Percentiles rank a stretch among this genome's conserved stretches.
phyloP scores from a whole-genome alignment of 371 early-diverging fungal species.

The Haplosporangium sp. region DNA sequence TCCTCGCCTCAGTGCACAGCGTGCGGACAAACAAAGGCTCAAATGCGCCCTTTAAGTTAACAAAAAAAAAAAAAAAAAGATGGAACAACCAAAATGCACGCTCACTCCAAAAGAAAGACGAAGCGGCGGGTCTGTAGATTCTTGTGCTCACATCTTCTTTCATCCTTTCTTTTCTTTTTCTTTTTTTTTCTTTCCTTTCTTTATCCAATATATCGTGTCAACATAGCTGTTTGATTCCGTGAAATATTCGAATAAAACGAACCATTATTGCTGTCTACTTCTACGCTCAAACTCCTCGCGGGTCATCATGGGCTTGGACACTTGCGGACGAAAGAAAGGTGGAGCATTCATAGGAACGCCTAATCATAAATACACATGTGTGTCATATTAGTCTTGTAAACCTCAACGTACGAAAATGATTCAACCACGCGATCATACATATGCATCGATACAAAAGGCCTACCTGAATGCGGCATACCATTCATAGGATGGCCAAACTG shows the following conservation, averaged over 20 bases:
- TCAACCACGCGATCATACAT: no score
- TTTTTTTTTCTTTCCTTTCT: background rate
- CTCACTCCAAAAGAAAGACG: no score
- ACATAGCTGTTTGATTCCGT: no score
- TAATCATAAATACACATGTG: background rate
- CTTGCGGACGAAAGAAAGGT: constrained; percentile 50
- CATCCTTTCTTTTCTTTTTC: background rate
- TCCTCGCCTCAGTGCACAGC: background rate
- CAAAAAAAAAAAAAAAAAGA: background rate
- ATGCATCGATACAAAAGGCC: constrained; percentile 1
- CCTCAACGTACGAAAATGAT: no score
- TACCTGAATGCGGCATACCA: constrained; percentile 46
- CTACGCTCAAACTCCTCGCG: constrained; percentile 53
- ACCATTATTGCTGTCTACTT: constrained; percentile 50
- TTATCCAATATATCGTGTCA: no score
- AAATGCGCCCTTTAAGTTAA: background rate
- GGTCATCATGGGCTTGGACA: constrained; percentile 52
- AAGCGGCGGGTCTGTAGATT: background rate
- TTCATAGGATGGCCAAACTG: constrained; percentile 54
- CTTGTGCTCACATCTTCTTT: background rate
- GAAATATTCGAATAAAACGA: no score
- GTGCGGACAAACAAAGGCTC: constrained; percentile 1
- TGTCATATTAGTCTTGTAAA: background rate
- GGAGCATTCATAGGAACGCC: constrained; percentile 42
- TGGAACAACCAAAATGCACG: no score